phyloP scores from a whole-genome alignment of 805 yeast genomes.

The Nakazawaea ishiwadae region DNA sequence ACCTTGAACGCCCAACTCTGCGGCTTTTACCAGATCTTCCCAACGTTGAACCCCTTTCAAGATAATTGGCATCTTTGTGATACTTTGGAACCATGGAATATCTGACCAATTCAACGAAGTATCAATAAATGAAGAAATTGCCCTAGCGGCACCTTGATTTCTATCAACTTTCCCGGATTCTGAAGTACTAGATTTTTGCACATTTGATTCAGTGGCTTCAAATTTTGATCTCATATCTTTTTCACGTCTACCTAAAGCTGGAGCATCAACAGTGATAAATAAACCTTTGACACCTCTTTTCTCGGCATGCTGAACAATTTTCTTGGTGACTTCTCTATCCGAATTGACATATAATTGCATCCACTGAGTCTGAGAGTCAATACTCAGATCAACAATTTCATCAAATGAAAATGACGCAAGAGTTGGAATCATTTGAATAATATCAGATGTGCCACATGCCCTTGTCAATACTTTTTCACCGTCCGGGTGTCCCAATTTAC shows the following conservation, averaged over 20 bases:
- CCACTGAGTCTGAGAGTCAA: slow-evolving; percentile 76
- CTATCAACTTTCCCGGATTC: slow-evolving; percentile 50
- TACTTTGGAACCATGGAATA: slow-evolving; percentile 46
- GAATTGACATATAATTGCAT: slow-evolving; percentile 80
- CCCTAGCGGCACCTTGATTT: slow-evolving; percentile 79
- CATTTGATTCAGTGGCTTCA: slow-evolving; percentile 30
- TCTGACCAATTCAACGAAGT: slow-evolving; percentile 64
- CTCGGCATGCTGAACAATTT: slow-evolving; percentile 68
- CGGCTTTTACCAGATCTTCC: slow-evolving; percentile 73
- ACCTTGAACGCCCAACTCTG: slow-evolving; percentile 67
- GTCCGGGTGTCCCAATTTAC: slow-evolving; percentile 87
- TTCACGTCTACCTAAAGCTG: slow-evolving; percentile 86
- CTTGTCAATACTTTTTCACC: slow-evolving; percentile 86
- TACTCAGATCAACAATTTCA: slow-evolving; percentile 72
- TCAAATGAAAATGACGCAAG: slow-evolving; percentile 85
- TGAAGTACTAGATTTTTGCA: slow-evolving; percentile 31
- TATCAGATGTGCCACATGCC: slow-evolving; percentile 68
- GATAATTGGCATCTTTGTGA: slow-evolving; percentile 62
- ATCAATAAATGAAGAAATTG: slow-evolving; percentile 82
- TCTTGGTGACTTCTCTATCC: slow-evolving; percentile 60
- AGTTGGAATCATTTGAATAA: slow-evolving; percentile 90
- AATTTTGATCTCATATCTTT: slow-evolving; percentile 76
- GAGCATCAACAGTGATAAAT: slow-evolving; percentile 91
- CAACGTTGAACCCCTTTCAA: slow-evolving; percentile 83
- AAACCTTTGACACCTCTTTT: slow-evolving; percentile 72